Evolutionary conservation across 306 rosid genomes (phyloP).

Genomic region (Hippophae rhamnoides): DNA sequence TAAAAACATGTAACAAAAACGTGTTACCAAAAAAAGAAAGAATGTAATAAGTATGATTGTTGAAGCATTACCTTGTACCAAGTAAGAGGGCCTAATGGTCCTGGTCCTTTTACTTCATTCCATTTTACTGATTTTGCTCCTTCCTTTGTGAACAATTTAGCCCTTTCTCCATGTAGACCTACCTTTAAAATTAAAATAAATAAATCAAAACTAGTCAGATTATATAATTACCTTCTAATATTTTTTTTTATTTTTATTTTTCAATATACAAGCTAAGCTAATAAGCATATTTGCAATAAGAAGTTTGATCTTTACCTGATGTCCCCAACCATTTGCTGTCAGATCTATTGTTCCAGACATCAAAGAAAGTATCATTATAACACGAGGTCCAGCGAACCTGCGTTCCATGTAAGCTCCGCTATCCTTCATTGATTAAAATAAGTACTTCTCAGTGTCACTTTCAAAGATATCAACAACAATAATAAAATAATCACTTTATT

Average conservation of each 20-base stretch:
- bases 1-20: background rate
- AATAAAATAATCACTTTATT: constrained; percentile 2
- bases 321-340: constrained; percentile 53
- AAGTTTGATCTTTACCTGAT: constrained; percentile 26
- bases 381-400: constrained; percentile 63
- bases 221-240: too few relatives aligned
- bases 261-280: too few relatives aligned
- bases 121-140: too few relatives aligned
- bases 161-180: too few relatives aligned
- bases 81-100: too few relatives aligned
- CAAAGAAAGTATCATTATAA: constrained; percentile 45
- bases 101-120: too few relatives aligned
- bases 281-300: too few relatives aligned
- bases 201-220: background rate
- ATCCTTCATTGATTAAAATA: constrained; percentile 37
- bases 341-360: constrained; percentile 49
- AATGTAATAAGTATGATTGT: too few relatives aligned
- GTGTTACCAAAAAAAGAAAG: too few relatives aligned
- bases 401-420: constrained; percentile 97
- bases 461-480: constrained; percentile 1
- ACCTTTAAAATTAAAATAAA: background rate
- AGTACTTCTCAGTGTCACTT: background rate
- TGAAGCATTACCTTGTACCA: too few relatives aligned
- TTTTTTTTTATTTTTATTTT: too few relatives aligned
- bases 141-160: too few relatives aligned